Percentiles rank a stretch among this genome's conserved stretches.
Evolutionary conservation across 306 rosid species (phyloP).

Genomic region (cucumber (Cucumis sativus)): Cucumber_9930_V3 NC_026655.2:2703001-2703500

Average conservation of each 20-base stretch:
- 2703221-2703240: neutral
- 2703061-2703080: neutral
- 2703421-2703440: neutral
- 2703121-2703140: neutral
- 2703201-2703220: constrained; percentile 3
- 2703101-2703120: neutral
- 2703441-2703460: neutral
- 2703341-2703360: neutral
- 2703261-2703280: neutral
- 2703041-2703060: neutral
- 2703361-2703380: neutral
- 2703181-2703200: neutral
- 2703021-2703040: neutral
- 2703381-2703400: neutral
- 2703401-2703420: neutral
- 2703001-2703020: neutral
- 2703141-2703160: neutral
- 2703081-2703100: neutral
- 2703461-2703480: constrained; percentile 14
- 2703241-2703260: neutral
- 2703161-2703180: neutral
- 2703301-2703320: neutral
- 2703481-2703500: constrained; percentile 7
- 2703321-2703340: constrained; percentile 9
- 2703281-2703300: neutral